Base-by-base conservation (phyloP, 352 stramenopile species). In the Lagenidium sp. region DNA sequence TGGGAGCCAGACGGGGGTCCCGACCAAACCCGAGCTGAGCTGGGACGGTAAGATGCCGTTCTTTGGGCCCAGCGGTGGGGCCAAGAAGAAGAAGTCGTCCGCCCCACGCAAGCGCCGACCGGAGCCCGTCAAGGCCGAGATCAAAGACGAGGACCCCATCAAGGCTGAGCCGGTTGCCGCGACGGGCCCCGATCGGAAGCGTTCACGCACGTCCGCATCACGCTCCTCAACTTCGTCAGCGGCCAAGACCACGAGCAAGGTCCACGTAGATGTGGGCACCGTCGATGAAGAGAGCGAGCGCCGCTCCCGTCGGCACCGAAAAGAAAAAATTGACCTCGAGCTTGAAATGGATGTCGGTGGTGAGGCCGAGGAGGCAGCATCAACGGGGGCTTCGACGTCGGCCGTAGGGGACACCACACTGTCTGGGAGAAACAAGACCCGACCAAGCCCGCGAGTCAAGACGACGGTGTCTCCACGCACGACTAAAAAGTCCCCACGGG, bases 331-430 rank as follows among this genome's bases (percentile, higher is more conserved):
- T n/a, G 72, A 82, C 29, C 45, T 85, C 46, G 69, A 81, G 29
- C 54, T 82, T 16, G 60, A 85, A 12, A 57, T 85, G 48, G 65
- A 82, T 23, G 57, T 82, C 16, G 50, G 47, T 48, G 58, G 50
- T 3, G 43, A 51, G n/a, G 12, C 22, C 6, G 24, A 23, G 23
- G 15, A 8, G 28, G 15, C n/a, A n/a, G n/a, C n/a, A n/a, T n/a
- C n/a, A n/a, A n/a, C n/a, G n/a, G n/a, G n/a, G n/a, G n/a, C n/a
- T n/a, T n/a, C n/a, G n/a, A n/a, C n/a, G n/a, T n/a, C n/a, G n/a
- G n/a, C n/a, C n/a, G n/a, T n/a, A n/a, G n/a, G n/a, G n/a, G n/a
- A n/a, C n/a, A n/a, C n/a, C n/a, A n/a, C n/a, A n/a, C n/a, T n/a
- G n/a, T n/a, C n/a, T n/a, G n/a, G n/a, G n/a, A n/a, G n/a, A n/a